These are phyloP conservation scores for Myxozyma udenii DNA, from an alignment of 805 yeast species.

Conservation along the genomic window DNA sequence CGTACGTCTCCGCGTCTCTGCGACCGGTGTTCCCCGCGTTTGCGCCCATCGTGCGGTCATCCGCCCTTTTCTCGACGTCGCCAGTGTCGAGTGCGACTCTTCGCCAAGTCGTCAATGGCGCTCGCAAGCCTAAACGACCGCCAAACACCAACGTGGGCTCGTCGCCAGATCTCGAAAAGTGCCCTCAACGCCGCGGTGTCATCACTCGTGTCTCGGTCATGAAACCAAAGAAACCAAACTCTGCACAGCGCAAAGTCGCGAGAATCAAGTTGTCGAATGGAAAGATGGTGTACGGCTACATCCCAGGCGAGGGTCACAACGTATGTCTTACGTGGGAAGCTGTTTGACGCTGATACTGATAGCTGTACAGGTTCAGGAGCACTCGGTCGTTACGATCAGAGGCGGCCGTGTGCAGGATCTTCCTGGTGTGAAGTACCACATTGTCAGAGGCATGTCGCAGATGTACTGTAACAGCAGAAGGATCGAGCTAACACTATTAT, in stretches of 20 bases:
- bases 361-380: constrained; percentile 69
- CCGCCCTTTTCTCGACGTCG: constrained; percentile 12
- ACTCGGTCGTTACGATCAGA: constrained; percentile 89
- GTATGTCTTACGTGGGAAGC: constrained; percentile 32
- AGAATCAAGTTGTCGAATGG: constrained; percentile 93
- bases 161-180: constrained; percentile 77
- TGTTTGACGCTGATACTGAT: background rate
- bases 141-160: constrained; percentile 44
- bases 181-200: constrained; percentile 90
- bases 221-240: constrained; percentile 97
- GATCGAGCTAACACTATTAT: background rate
- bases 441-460: constrained; percentile 68
- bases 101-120: constrained; percentile 73
- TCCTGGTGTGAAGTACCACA: constrained; percentile 95
- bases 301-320: constrained; percentile 98
- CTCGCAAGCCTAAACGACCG: constrained; percentile 49
- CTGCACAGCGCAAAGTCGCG: constrained; percentile 95
- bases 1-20: no score
- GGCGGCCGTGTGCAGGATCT: constrained; percentile 99
- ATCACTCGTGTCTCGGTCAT: constrained; percentile 89
- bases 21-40: no score
- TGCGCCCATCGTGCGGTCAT: no score
- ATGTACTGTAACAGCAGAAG: background rate
- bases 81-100: constrained; percentile 52
- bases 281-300: constrained; percentile 81